phyloP scores from a whole-genome alignment of 2,329 filamentous ascomycete species.

The Davidsoniella virescens region DNA sequence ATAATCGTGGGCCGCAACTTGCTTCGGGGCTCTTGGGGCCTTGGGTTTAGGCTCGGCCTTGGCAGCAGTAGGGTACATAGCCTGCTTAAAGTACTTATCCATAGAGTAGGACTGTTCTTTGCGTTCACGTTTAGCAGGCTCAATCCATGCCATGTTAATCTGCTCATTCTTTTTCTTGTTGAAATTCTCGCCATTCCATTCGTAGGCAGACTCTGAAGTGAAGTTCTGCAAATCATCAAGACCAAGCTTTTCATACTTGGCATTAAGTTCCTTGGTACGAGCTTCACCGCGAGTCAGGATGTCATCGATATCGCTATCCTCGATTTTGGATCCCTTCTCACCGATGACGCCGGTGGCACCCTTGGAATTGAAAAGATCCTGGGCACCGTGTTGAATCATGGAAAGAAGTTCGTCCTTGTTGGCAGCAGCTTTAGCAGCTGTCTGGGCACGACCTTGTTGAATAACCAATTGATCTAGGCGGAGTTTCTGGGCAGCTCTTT shows the following conservation, averaged over 20 bases:
- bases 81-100: conserved; percentile 94
- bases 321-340: conserved; percentile 45
- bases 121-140: conserved; percentile 92
- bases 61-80: conserved; percentile 56
- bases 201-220: conserved; percentile 90
- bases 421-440: conserved; percentile 74
- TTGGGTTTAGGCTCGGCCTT: conserved; percentile 83
- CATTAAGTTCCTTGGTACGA: conserved; percentile 76
- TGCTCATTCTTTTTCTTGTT: conserved; percentile 84
- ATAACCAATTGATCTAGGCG: conserved; percentile 95
- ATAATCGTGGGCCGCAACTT: conserved; percentile 83
- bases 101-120: conserved; percentile 98
- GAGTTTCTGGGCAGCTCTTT: conserved; percentile 90
- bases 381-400: conserved; percentile 99
- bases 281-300: conserved; percentile 78
- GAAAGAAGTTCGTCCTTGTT: conserved; percentile 91
- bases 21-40: conserved; percentile 87
- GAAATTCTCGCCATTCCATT: conserved; percentile 98
- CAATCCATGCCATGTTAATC: conserved; percentile 78
- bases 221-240: conserved; percentile 97
- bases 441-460: conserved; percentile 87
- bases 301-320: conserved; percentile 77
- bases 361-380: conserved; percentile 72
- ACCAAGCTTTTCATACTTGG: conserved; percentile 90
- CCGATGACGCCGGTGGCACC: conserved; percentile 44